phyloP scores from a whole-genome alignment of 2,329 filamentous ascomycete genomes.

The Talaromyces atroroseus region DNA sequence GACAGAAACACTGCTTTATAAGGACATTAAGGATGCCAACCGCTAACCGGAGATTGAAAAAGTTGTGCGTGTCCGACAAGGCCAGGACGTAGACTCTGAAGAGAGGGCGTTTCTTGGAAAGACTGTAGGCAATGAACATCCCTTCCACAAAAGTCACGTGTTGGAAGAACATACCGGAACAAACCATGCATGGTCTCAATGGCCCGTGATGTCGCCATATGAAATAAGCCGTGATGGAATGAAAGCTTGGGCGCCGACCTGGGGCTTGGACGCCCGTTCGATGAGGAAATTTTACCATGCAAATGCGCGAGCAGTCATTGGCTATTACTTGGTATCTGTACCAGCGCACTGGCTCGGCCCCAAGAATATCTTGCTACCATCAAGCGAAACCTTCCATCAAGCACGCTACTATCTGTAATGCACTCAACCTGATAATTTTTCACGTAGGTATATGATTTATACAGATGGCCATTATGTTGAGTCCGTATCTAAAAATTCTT shows the following conservation, averaged over 20 bases:
- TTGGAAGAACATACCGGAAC: conserved; percentile 1
- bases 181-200: conserved; percentile 28
- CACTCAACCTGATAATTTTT: not conserved
- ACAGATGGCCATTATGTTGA: no score
- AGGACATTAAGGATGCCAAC: conserved; percentile 2
- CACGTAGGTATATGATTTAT: no score
- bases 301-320: conserved; percentile 13
- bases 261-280: conserved; percentile 30
- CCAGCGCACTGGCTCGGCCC: conserved; percentile 10
- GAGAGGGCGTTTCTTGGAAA: conserved; percentile 13
- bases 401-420: not conserved
- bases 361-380: conserved; percentile 14
- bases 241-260: conserved; percentile 30
- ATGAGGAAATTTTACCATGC: conserved; percentile 20
- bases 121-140: conserved; percentile 12
- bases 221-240: conserved; percentile 33
- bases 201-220: conserved; percentile 31
- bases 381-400: conserved; percentile 13
- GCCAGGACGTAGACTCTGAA: not conserved
- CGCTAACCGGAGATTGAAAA: conserved; percentile 9
- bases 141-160: conserved; percentile 5
- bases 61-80: conserved; percentile 8
- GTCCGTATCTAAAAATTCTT: not conserved
- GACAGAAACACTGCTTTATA: conserved; percentile 8
- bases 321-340: conserved; percentile 13